Evolutionary conservation across 768 basidiomycete genomes (phyloP), one percentile per base, ranked within the genome.

Genomic region (Fomitopsis pulvina): DNA sequence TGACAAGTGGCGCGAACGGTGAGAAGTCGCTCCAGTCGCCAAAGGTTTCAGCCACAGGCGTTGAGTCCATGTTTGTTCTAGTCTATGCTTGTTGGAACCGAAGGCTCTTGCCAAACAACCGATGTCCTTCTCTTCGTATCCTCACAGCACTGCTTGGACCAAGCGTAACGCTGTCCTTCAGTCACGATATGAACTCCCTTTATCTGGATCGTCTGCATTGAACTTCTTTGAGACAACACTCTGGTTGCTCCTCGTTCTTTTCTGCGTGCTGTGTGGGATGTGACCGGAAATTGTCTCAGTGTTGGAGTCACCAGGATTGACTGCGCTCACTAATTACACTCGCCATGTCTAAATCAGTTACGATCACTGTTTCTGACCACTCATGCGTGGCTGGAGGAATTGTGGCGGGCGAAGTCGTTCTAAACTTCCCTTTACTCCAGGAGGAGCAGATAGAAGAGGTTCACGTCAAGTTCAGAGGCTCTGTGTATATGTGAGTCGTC

Each of bases 21-120:
- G 29, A 14, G 29, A 37, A 14, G 34, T 37, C 34, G 34, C 34
- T 6, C 5, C 20, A 4, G 26, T n/a, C 25, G 41, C 4, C 18
- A 42, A 21, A 14, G 22, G 41, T 20, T 10, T n/a, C 41, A 18
- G 45, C 45, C 30, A 32, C 45, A 32, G 32, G 30, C 45, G 30
- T 20, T 18, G 43, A 18, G 20, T 18, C 7, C 10, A 20, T 46
- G 30, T 46, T 34, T 32, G 29, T 3, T 21, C 5, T 7, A 34
- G 18, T 46, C 37, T n/a, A 8, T 18, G 2, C 11, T 6, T 53
- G 25, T 57, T 57, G 49, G 47, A 39, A 48, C 53, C 40, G 8
- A 30, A 57, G 41, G 55, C 52, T 50, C 5, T 48, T 57, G 55
- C 41, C 43, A 57, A 57, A 57, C 55, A 57, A 44, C 52, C 47